Evolutionary conservation across 2,329 filamentous ascomycete genomes (phyloP), one percentile per base, ranked within the genome.

Genomic region (Fusarium annulatum): DNA sequence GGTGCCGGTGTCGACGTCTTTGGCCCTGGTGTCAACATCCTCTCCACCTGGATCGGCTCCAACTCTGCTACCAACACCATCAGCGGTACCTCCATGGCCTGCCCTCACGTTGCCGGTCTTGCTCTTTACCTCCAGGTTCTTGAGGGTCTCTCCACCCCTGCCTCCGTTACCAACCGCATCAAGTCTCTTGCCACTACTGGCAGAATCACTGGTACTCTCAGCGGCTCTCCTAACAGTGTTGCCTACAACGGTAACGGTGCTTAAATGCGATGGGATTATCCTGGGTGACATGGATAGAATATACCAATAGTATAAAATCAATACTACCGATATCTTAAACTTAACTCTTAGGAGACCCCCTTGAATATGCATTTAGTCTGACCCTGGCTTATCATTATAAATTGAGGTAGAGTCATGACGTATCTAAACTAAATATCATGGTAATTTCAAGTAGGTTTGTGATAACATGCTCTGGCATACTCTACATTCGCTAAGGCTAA

Each of bases 121-220:
- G 83, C 71, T 38, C 80, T 83, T 19, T 85, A 85, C 71, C 79
- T 86, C 34, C 77, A 89, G 68, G 82, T 82, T 23, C 85, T 88
- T 21, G 81, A 89, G 69, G 61, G 62, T 33, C 71, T 77, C 49
- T 72, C 68, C 45, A 83, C 82, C 28, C 87, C 88, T 8, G 80
- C 83, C 57, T 83, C 82, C 33, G 82, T 89, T 28, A 81, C 80
- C 60, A 65, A 77, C 66, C 81, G 84, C 43, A 83, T 88, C 65
- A 80, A 82, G 76, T 76, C 82, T 41, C 81, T 88, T 46, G 80
- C 81, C 15, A 83, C 81, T 52, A 82, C 82, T 73, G 82, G 82
- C 61, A 79, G 79, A 28, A 64, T 86, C 70, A 80, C 82, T 43
- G 81, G 81, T 48, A 76, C 70, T 64, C 76, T 85, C 4, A 80